Base-by-base conservation (phyloP, 148 eudicot species). In the Camellia japonica region DNA sequence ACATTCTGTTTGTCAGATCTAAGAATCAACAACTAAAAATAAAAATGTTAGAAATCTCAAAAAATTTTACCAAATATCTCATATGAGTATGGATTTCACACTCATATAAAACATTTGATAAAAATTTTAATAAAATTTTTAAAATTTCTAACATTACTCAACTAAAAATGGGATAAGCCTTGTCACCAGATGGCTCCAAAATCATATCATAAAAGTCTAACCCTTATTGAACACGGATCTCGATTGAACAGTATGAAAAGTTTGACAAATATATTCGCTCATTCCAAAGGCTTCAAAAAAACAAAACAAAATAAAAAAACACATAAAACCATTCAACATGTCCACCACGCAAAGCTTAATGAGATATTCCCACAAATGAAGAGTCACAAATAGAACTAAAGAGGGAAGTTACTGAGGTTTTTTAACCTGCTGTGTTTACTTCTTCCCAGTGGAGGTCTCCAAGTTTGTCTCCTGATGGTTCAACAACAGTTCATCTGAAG, bases 401-500 rank as follows among this genome's bases (percentile, higher is more conserved):
- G 43, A 49, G 7, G 60, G 3, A 11, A 51, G 30, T 20, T 47
- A 49, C 15, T 12, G 13, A 46, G 16, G 10, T 51, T 11, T 30
- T 20, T 49, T 20, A 19, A 72, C 55, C 60, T 20, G 16, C 18
- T 51, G 74, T n/a, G 74, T 19, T 75, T 42, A 86, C 65, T 83
- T 84, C 84, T 76, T 87, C 68, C 65, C 82, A 19, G 63, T 38
- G 20, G 82, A 20, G 51, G 63, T 77, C 47, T 85, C 82, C 44
- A 83, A 76, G 42, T 79, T 76, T 82, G 90, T 69, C 7, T 87
- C 93, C 61, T 93, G 90, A 66, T 93, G 95, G 85, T 93, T 95
- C 71, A 95, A 93, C 89, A 95, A 79, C 80, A 95, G 81, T 83
- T 91, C 90, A 56, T 89, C 94, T 5, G 98, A 78, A 73, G 80